Conservation (phyloP, 805 yeast species). For the Ogataea degrootiae region DNA sequence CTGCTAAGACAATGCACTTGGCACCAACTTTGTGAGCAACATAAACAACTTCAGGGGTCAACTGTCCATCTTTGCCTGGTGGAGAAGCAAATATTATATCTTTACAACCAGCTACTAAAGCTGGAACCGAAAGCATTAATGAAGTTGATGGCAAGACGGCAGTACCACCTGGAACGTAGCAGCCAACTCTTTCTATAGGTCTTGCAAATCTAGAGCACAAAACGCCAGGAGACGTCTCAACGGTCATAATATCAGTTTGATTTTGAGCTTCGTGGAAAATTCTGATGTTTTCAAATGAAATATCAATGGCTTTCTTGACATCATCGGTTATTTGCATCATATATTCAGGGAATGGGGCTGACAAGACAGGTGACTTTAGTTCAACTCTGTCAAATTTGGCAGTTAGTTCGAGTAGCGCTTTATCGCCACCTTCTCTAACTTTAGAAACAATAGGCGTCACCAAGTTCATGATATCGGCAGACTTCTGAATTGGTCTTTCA, state of each 20-base stretch:
- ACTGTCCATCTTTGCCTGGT: constrained; percentile 86
- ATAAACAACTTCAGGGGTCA: constrained; percentile 95
- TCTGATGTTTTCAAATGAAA: constrained; percentile 82
- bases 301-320: constrained; percentile 79
- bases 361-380: constrained; percentile 65
- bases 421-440: constrained; percentile 76
- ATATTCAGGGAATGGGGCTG: constrained; percentile 82
- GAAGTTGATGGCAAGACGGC: constrained; percentile 98
- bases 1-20: constrained; percentile 83
- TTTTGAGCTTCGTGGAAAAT: constrained; percentile 93
- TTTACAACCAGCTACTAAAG: constrained; percentile 94
- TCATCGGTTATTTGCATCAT: constrained; percentile 69
- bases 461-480: constrained; percentile 86
- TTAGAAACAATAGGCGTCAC: constrained; percentile 85
- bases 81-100: constrained; percentile 94
- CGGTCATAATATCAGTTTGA: constrained; percentile 64
- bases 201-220: constrained; percentile 91
- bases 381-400: constrained; percentile 86
- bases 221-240: constrained; percentile 94
- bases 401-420: constrained; percentile 83
- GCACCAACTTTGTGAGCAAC: constrained; percentile 97
- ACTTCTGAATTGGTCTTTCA: constrained; percentile 91
- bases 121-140: constrained; percentile 97
- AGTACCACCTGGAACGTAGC: constrained; percentile 98
- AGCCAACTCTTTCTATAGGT: constrained; percentile 91